A percentile compares a stretch with the other conserved stretches of the same genome.
phyloP scores from a whole-genome alignment of 345 rosid species.

The Carallia pectinifolia region DNA sequence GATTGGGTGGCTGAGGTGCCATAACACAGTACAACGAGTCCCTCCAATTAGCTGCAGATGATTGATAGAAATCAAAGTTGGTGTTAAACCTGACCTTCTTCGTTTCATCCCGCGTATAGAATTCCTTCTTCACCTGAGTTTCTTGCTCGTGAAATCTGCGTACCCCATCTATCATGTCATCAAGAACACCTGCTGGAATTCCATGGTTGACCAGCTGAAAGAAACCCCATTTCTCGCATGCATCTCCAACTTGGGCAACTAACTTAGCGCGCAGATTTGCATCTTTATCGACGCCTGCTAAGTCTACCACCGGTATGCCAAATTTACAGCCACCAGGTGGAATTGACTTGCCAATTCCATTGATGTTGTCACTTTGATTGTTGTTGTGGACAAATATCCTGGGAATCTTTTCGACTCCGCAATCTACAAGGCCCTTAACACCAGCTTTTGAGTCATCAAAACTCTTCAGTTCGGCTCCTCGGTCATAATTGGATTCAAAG shows the following conservation, averaged over 20 bases:
- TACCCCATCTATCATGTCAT: slow-evolving; percentile 14
- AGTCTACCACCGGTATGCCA: slow-evolving; percentile 1
- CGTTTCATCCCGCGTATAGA: slow-evolving; percentile 5
- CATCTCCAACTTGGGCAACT: neutral
- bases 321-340: neutral
- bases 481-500: neutral
- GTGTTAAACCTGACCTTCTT: neutral
- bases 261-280: neutral
- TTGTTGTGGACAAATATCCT: neutral
- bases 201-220: slow-evolving; percentile 23
- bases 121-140: slow-evolving; percentile 6
- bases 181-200: slow-evolving; percentile 9
- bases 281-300: neutral
- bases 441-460: slow-evolving; percentile 23
- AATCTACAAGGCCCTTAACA: slow-evolving; percentile 17
- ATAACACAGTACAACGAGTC: neutral
- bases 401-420: slow-evolving; percentile 8
- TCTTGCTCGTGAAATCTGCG: slow-evolving; percentile 20
- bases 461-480: slow-evolving; percentile 3
- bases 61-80: slow-evolving; percentile 10
- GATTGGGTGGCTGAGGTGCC: slow-evolving; percentile 9
- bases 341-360: neutral
- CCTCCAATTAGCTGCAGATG: slow-evolving; percentile 16
- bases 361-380: neutral
- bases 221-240: slow-evolving; percentile 15